These are phyloP conservation scores for Artemisia tridentata DNA, from an alignment of 129 eudicot species.

Conservation along the genomic window DNA sequence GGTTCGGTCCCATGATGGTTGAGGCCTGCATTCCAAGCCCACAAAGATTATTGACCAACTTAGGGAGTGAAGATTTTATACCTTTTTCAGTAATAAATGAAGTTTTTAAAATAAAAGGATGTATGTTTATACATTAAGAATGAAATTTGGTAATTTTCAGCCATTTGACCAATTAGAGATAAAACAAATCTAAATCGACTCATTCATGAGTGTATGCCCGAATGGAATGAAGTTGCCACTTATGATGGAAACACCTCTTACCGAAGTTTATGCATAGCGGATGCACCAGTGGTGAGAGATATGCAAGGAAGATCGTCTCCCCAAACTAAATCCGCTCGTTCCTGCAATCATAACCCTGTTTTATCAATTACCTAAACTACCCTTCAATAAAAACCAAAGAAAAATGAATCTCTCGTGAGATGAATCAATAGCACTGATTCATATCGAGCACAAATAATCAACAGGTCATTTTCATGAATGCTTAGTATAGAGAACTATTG, in stretches of 20 bases:
- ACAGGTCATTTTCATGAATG: too few relatives aligned
- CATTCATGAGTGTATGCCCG: background rate
- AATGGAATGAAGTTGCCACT: background rate
- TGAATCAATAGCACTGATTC: background rate
- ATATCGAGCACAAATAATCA: too few relatives aligned
- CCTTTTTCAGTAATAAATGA: background rate
- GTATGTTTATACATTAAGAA: too few relatives aligned
- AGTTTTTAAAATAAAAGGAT: background rate
- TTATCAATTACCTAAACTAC: slow-evolving; percentile 9
- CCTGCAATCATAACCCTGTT: slow-evolving; percentile 40
- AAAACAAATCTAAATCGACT: background rate
- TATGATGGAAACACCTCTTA: slow-evolving; percentile 22
- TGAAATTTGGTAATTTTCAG: too few relatives aligned
- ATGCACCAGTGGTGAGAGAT: slow-evolving; percentile 77
- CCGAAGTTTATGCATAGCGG: slow-evolving; percentile 95
- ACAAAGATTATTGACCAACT: background rate
- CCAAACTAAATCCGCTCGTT: slow-evolving; percentile 68
- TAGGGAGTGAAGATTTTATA: background rate
- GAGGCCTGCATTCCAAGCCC: slow-evolving; percentile 61
- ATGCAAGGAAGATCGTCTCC: slow-evolving; percentile 71
- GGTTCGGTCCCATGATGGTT: slow-evolving; percentile 97
- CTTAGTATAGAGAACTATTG: too few relatives aligned
- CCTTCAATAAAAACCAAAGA: slow-evolving; percentile 3
- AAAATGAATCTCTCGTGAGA: background rate
- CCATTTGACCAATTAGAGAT: background rate